A percentile compares a stretch with the other conserved stretches of the same genome.
Evolutionary conservation across 2,329 filamentous ascomycete genomes (phyloP).

Genomic region (Botrytis tulipae): DNA sequence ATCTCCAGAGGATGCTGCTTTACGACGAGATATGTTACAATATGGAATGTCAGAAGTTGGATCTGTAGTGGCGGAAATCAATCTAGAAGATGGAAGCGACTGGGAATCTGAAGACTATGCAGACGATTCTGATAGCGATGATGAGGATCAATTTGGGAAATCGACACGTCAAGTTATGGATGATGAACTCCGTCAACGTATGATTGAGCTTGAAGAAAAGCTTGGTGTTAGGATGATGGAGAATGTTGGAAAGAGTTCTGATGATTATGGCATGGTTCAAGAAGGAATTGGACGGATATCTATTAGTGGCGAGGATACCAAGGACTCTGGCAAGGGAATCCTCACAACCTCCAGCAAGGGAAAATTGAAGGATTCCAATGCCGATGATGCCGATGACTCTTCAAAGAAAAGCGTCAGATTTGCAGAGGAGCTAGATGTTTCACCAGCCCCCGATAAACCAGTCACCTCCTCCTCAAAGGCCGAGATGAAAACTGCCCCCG

Average conservation of each 20-base stretch:
- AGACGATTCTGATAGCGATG: slow-evolving; percentile 51
- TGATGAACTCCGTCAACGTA: slow-evolving; percentile 69
- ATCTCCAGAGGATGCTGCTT: slow-evolving; percentile 71
- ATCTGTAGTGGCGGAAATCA: slow-evolving; percentile 86
- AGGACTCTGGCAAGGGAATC: slow-evolving; percentile 8
- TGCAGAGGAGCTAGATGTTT: slow-evolving; percentile 70
- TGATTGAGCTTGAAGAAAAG: slow-evolving; percentile 80
- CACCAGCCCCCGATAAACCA: slow-evolving; percentile 44
- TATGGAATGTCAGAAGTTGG: slow-evolving; percentile 89
- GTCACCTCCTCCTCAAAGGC: slow-evolving; percentile 23
- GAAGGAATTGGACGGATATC: slow-evolving; percentile 58
- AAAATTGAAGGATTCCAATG: neutral
- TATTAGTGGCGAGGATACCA: slow-evolving; percentile 41
- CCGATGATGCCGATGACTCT: slow-evolving; percentile 1
- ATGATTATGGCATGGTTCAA: slow-evolving; percentile 40
- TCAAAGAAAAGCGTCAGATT: slow-evolving; percentile 76
- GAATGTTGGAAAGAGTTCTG: slow-evolving; percentile 53
- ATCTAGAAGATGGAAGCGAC: slow-evolving; percentile 69
- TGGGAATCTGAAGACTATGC: slow-evolving; percentile 54
- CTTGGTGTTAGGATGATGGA: slow-evolving; percentile 58
- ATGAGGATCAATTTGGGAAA: slow-evolving; percentile 72
- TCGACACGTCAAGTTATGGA: slow-evolving; percentile 67
- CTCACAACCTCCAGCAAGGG: neutral
- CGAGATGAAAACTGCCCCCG: slow-evolving; percentile 38
- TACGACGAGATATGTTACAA: slow-evolving; percentile 85